Evolutionary conservation across 2,329 filamentous ascomycete species (phyloP).

Genomic region (Colletotrichum sp.): DNA sequence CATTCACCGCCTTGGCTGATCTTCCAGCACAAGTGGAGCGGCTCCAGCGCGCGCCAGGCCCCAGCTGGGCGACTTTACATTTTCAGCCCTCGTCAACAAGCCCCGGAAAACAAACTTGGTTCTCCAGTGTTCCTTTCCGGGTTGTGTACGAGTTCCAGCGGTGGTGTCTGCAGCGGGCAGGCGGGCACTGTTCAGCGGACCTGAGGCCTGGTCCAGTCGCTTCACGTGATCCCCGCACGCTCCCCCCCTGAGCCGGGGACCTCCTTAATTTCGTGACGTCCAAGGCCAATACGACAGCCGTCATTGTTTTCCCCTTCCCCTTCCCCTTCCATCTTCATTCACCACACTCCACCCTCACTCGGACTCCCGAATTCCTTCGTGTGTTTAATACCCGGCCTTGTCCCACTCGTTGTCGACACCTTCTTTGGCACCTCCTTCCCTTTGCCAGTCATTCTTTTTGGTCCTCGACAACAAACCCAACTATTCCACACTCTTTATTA

Average conservation of each 20-base stretch:
- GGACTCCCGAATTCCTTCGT: background rate
- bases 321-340: background rate
- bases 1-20: background rate
- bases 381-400: constrained; percentile 14
- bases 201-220: background rate
- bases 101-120: constrained; percentile 17
- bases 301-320: constrained; percentile 15
- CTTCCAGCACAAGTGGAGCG: constrained; percentile 12
- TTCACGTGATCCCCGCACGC: background rate
- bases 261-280: constrained; percentile 19
- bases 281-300: constrained; percentile 1
- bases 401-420: constrained; percentile 4
- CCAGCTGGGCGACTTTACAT: background rate
- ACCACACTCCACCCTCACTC: background rate
- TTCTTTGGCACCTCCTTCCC: background rate
- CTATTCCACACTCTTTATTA: constrained; percentile 7
- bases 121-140: background rate
- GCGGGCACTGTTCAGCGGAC: background rate
- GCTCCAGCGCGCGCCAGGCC: background rate
- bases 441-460: constrained; percentile 18
- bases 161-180: background rate
- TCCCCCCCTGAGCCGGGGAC: constrained; percentile 2
- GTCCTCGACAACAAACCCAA: constrained; percentile 10
- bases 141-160: background rate
- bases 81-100: background rate